Evolutionary conservation across 2,329 filamentous ascomycete species (phyloP), one percentile per base, ranked within the genome.

Genomic region (Celoporthe dispersa): DNA sequence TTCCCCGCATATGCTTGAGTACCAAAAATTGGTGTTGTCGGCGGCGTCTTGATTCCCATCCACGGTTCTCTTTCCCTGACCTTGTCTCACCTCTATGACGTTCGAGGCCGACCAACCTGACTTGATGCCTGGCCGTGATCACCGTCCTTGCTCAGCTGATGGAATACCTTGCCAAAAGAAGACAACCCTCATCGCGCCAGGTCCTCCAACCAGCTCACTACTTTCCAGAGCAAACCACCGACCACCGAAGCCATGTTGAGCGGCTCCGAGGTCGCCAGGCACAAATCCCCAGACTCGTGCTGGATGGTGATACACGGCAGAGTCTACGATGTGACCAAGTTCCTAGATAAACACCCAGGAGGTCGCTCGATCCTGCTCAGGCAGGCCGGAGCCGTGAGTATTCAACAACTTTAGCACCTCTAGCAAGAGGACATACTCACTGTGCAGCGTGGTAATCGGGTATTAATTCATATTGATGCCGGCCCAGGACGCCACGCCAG

Each of bases 241-340:
- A 14, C 41, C 16, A 14, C 53, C n/a, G n/a, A n/a, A n/a, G 62
- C 48, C 55, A 67, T 72, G 71, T 64, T 80, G 62, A 74, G 74
- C 57, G 79, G 79, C 25, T 73, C 76, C 31, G 79, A 81, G 68
- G 76, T 81, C 31, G 75, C 77, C 61, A 76, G 76, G 71, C 80
- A 80, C 72, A 76, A 75, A 72, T 77, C 75, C 41, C 68, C 68
- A 19, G 74, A 78, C 33, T 81, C 79, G 8, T 82, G 80, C 71
- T 82, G 80, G 80, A 74, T 80, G 22, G 79, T 82, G 51, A 68
- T 80, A 68, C 67, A 76, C 66, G 71, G 70, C 39, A 76, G 76
- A 63, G 77, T 77, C 44, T 80, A 80, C 76, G 80, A 82, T 72
- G 78, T 81, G 55, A 81, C 80, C 12, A 74, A 75, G 37, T 82